Conservation (phyloP, 2,329 filamentous ascomycete species). For the Diaporthe caulivora region DNA sequence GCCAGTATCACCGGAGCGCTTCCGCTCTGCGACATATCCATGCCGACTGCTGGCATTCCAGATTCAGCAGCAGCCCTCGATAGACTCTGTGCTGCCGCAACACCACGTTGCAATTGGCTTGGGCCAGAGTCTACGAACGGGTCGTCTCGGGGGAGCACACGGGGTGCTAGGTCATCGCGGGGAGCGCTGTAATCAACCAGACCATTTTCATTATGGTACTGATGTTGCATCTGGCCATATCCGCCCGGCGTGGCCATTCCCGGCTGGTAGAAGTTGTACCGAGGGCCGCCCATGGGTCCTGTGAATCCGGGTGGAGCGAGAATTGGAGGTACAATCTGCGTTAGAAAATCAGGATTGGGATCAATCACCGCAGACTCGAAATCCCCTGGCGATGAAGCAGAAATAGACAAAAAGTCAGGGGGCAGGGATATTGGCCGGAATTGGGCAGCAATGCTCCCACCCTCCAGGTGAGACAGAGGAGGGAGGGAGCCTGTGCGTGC, state of each 20-base stretch:
- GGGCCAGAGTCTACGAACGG: not conserved
- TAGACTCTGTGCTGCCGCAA: not conserved
- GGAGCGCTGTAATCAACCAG: not conserved
- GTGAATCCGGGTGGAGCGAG: not conserved
- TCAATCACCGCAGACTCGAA: not conserved
- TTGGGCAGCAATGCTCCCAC: not conserved
- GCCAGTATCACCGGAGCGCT: not conserved
- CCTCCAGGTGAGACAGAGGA: not conserved
- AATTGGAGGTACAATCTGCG: not conserved
- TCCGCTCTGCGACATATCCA: not conserved
- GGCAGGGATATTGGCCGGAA: not conserved
- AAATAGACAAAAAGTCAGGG: not conserved
- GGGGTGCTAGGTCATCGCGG: not conserved
- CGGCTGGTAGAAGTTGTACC: not conserved
- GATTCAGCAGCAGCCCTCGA: not conserved
- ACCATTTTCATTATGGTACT: not conserved
- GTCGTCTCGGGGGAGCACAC: slow-evolving; percentile 8
- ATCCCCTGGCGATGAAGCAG: not conserved
- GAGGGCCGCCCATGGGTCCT: not conserved
- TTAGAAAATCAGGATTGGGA: not conserved
- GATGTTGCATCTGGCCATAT: not conserved
- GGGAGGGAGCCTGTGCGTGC: not conserved
- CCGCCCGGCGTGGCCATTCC: not conserved
- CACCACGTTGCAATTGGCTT: not conserved
- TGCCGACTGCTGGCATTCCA: not conserved